A percentile compares a stretch with the other conserved stretches of the same genome.
These are phyloP conservation scores for Tolypocladium tundrense DNA, from an alignment of 2,329 filamentous ascomycete species.

Conservation along the genomic window DNA sequence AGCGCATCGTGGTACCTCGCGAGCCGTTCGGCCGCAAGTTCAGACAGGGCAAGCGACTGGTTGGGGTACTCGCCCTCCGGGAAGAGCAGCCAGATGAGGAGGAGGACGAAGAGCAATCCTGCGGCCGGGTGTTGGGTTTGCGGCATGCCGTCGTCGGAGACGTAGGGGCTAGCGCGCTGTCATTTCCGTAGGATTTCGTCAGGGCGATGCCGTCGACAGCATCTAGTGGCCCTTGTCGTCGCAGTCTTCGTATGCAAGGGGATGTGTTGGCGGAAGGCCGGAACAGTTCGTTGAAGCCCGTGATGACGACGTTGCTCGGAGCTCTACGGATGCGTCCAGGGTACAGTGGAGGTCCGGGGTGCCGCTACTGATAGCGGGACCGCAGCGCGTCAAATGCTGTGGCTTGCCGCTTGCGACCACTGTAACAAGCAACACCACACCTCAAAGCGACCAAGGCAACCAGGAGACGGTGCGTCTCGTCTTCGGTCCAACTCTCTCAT, in stretches of 20 bases:
- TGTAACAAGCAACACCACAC: neutral
- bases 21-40: constrained; percentile 33
- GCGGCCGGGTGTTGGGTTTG: constrained; percentile 30
- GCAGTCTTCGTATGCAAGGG: neutral
- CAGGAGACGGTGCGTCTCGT: neutral
- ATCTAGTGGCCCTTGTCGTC: neutral
- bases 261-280: neutral
- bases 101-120: constrained; percentile 17
- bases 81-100: constrained; percentile 29
- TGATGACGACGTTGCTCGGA: neutral
- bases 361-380: neutral
- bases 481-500: neutral
- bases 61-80: constrained; percentile 24
- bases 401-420: neutral
- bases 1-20: constrained; percentile 42
- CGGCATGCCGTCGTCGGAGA: constrained; percentile 25
- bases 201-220: neutral
- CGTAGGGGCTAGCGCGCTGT: neutral
- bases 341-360: neutral
- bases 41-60: constrained; percentile 22
- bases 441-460: neutral
- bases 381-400: neutral
- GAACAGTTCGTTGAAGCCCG: neutral
- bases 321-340: neutral
- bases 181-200: neutral